Evolutionary conservation across 192 early-diverging fungal species (phyloP).

Genomic region (Phycomyces blakesleeanus): DNA sequence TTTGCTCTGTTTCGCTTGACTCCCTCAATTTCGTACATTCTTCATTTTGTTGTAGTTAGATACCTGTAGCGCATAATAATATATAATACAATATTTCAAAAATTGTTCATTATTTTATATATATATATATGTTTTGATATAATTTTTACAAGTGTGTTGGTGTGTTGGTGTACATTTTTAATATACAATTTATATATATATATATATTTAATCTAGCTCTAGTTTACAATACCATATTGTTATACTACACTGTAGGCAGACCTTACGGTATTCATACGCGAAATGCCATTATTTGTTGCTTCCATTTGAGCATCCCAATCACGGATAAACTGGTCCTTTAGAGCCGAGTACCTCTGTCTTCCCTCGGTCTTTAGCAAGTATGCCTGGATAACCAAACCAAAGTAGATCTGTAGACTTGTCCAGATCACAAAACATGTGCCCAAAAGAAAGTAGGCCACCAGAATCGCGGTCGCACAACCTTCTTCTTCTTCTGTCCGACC

Average conservation of each 20-base stretch:
- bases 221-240: no score
- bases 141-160: no score
- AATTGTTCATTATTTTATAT: no score
- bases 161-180: no score
- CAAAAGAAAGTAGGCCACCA: slow-evolving; percentile 4
- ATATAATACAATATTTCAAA: no score
- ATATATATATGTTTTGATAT: no score
- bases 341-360: slow-evolving; percentile 12
- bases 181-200: no score
- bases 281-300: slow-evolving; percentile 3
- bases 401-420: slow-evolving; percentile 17
- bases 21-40: no score
- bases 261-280: neutral
- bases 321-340: slow-evolving; percentile 6
- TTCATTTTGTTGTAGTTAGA: no score
- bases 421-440: slow-evolving; percentile 16
- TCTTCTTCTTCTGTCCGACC: slow-evolving; percentile 6
- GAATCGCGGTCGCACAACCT: slow-evolving; percentile 3
- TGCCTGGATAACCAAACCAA: slow-evolving; percentile 22
- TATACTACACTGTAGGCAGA: neutral
- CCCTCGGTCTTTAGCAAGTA: slow-evolving; percentile 9
- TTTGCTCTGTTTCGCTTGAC: no score
- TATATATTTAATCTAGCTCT: no score
- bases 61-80: no score
- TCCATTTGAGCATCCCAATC: slow-evolving; percentile 24